Evolutionary conservation across 2,329 filamentous ascomycete genomes (phyloP), one percentile per base, ranked within the genome.

Genomic region (Drechslerella dactyloides): DNA sequence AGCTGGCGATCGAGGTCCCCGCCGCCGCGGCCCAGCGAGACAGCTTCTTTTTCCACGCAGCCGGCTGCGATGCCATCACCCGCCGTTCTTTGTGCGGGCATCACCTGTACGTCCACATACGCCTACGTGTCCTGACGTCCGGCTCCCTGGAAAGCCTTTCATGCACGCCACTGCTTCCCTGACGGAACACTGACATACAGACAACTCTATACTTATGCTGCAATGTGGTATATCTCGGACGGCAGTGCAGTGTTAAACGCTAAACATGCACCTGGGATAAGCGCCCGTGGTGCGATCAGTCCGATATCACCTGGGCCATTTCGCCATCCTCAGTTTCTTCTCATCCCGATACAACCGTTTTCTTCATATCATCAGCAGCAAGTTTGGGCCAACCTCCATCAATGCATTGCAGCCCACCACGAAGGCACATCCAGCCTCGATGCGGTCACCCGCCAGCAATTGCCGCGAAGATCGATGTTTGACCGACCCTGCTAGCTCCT

Each of bases 261-360:
- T 48, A 48, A 8, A 48, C 44, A 19, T 23, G 19, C 15, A 48
- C 11, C 17, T 17, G 13, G 40, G 19, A 48, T 48, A 48, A 21
- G 44, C 44, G 44, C 44, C 17, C 15, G n/a, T 48, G 44, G 44
- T 48, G 44, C 19, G 44, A 48, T 19, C 15, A 23, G 13, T 48
- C 44, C 44, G 44, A 48, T 17, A 11, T 48, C 19, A 11, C 8
- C 15, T 23, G 44, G 44, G 21, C 19, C 15, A 23, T 48, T 48
- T 48, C 7, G 44, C 44, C 19, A 2, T 21, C 44, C 11, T 17
- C 3, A 1, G 19, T 48, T 6, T 19, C 13, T 17, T 15, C 8
- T 44, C 17, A 4, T 44, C n/a, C 17, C 40, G 7, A 8, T 48
- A 15, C 44, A 19, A 15, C 17, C 17, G 4, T 21, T 23, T 5